Percentiles rank a stretch among this genome's conserved stretches.
phyloP scores from a whole-genome alignment of 768 basidiomycete species.

The Ephemerocybe angulata region DNA sequence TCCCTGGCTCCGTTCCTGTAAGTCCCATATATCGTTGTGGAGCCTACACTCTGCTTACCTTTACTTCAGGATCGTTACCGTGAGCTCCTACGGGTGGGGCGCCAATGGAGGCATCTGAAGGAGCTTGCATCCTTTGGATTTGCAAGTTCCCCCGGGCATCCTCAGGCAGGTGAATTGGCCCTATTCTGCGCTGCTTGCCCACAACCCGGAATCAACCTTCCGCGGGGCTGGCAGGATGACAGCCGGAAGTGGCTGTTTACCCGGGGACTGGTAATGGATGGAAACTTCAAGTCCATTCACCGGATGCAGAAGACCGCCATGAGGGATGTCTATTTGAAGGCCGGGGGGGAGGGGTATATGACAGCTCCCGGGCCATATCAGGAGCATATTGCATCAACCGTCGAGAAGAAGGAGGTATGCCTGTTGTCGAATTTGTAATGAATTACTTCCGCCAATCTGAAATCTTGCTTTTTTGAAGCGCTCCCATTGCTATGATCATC shows the following conservation, averaged over 20 bases:
- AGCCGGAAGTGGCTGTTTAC: not conserved
- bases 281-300: slow-evolving; percentile 15
- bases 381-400: not conserved
- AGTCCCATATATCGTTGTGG: not conserved
- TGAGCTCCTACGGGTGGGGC: slow-evolving; percentile 12
- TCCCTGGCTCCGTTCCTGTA: slow-evolving; percentile 8
- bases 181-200: slow-evolving; percentile 20
- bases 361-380: not conserved
- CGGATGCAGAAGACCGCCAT: not conserved
- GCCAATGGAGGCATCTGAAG: slow-evolving; percentile 16
- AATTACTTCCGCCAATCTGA: not conserved
- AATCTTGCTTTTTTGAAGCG: not conserved
- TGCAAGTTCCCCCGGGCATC: not conserved
- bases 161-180: slow-evolving; percentile 8
- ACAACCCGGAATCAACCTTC: slow-evolving; percentile 13
- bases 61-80: slow-evolving; percentile 11
- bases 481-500: slow-evolving; percentile 6
- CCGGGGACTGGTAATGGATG: slow-evolving; percentile 5
- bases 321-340: slow-evolving; percentile 9
- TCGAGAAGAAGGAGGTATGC: slow-evolving; percentile 1
- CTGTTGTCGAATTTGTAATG: not conserved
- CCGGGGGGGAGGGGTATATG: slow-evolving; percentile 16
- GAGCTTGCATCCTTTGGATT: slow-evolving; percentile 13
- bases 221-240: slow-evolving; percentile 12
- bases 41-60: not conserved